A percentile compares a stretch with the other conserved stretches of the same genome.
Evolutionary conservation across 768 basidiomycete genomes (phyloP).

Genomic region (Tulasnella sp.): DNA sequence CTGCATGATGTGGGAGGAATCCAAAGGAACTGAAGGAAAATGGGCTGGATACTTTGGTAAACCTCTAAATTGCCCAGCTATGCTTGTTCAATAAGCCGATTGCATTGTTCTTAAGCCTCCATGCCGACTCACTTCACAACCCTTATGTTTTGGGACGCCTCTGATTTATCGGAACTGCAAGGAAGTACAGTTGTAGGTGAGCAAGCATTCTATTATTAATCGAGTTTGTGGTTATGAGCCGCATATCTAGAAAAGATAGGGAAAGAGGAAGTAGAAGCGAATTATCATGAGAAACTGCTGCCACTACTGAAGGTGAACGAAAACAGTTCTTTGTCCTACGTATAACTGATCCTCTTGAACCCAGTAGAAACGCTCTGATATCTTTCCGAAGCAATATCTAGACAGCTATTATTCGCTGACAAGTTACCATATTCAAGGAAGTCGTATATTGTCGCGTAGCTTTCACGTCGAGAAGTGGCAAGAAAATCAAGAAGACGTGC

Average conservation of each 20-base stretch:
- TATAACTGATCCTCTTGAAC: conserved; percentile 17
- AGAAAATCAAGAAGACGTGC: conserved; percentile 26
- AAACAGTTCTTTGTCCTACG: too few relatives aligned
- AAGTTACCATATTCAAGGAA: conserved; percentile 79
- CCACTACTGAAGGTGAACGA: conserved; percentile 70
- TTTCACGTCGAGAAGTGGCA: conserved; percentile 63
- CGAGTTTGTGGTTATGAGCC: not conserved
- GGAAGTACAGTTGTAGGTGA: conserved; percentile 81
- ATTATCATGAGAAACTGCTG: conserved; percentile 50
- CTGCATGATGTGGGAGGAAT: conserved; percentile 91
- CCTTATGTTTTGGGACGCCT: conserved; percentile 84
- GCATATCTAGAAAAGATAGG: conserved; percentile 64
- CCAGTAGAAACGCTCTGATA: conserved; percentile 47
- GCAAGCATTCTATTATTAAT: conserved; percentile 15
- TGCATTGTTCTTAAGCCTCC: not conserved
- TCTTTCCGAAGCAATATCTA: conserved; percentile 48
- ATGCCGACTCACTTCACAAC: conserved; percentile 69
- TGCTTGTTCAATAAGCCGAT: not conserved
- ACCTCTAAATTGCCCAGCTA: conserved; percentile 19
- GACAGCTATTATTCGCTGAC: conserved; percentile 48
- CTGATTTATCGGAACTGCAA: conserved; percentile 56
- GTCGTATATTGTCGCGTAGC: conserved; percentile 81
- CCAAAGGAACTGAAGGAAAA: conserved; percentile 43
- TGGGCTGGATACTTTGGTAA: conserved; percentile 65
- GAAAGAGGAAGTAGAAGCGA: conserved; percentile 61